phyloP scores from a whole-genome alignment of 1,139 yeast genomes.

The Saccharomyces hybrid region DNA sequence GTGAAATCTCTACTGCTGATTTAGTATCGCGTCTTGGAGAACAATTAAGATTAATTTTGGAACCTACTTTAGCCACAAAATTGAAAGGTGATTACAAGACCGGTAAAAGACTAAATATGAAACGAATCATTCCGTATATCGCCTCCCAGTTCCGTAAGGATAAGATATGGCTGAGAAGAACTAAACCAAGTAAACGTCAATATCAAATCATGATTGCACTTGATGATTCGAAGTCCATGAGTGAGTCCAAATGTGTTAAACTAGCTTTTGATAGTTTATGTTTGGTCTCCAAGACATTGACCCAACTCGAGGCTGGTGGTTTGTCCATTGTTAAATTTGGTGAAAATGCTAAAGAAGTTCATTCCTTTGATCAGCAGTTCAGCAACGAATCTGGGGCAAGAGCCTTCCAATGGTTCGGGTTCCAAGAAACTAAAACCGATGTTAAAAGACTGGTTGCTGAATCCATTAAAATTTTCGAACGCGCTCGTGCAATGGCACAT shows the following conservation, averaged over 20 bases:
- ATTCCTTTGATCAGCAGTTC: slow-evolving; percentile 82
- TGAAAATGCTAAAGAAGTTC: slow-evolving; percentile 73
- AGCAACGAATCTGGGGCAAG: slow-evolving; percentile 75
- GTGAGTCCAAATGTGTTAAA: slow-evolving; percentile 82
- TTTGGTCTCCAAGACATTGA: slow-evolving; percentile 84
- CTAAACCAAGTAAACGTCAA: slow-evolving; percentile 94
- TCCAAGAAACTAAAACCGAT: slow-evolving; percentile 83
- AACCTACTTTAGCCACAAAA: slow-evolving; percentile 92
- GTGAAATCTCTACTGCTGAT: slow-evolving; percentile 80
- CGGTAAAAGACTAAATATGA: slow-evolving; percentile 95
- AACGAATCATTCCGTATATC: slow-evolving; percentile 92
- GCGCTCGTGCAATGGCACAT: slow-evolving; percentile 48
- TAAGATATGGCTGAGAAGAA: slow-evolving; percentile 95
- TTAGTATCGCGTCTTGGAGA: slow-evolving; percentile 84
- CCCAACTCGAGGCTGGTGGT: slow-evolving; percentile 92
- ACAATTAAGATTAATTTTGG: slow-evolving; percentile 84
- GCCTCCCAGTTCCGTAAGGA: slow-evolving; percentile 97
- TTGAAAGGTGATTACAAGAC: slow-evolving; percentile 93
- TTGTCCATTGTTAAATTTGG: slow-evolving; percentile 89
- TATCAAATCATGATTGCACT: slow-evolving; percentile 97
- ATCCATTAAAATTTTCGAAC: slow-evolving; percentile 65
- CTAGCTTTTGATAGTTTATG: slow-evolving; percentile 94
- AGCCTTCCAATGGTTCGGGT: slow-evolving; percentile 82
- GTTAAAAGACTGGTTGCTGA: slow-evolving; percentile 63
- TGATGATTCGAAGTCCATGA: slow-evolving; percentile 96